phyloP scores from a whole-genome alignment of 306 rosid species.

The Fragaria vesca region DNA sequence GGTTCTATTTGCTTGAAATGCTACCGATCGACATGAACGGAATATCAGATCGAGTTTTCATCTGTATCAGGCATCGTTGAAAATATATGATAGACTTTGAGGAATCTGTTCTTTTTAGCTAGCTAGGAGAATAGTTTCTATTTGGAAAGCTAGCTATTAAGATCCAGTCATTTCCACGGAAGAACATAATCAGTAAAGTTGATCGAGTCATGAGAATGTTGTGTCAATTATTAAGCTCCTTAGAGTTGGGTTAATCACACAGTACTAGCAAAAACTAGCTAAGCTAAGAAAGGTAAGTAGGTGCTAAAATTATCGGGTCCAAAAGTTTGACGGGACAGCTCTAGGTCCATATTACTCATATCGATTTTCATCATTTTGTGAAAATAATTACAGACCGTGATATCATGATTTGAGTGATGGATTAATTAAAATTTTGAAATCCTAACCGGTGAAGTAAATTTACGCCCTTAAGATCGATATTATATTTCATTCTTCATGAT shows the following conservation, averaged over 20 bases:
- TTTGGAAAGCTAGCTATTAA: neutral
- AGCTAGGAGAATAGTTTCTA: neutral
- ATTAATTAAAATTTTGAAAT: neutral
- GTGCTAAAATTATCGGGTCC: neutral
- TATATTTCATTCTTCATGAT: too few relatives aligned
- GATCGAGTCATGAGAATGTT: neutral
- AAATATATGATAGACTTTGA: constrained; percentile 12
- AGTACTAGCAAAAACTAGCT: neutral
- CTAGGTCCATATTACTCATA: neutral
- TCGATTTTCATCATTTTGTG: neutral
- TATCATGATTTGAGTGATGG: neutral
- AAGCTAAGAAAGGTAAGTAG: neutral
- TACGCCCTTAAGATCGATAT: neutral
- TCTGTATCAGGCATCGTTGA: constrained; percentile 7
- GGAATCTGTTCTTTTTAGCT: constrained; percentile 29
- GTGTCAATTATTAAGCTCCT: neutral
- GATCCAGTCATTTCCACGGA: constrained; percentile 13
- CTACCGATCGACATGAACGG: neutral
- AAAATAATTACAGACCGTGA: neutral
- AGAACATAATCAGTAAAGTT: constrained; percentile 18
- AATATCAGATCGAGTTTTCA: neutral
- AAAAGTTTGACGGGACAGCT: neutral
- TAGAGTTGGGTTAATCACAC: constrained; percentile 1
- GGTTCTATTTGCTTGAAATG: constrained; percentile 23
- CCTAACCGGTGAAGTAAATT: neutral